Conservation (phyloP, 2,329 filamentous ascomycete genomes). For the Fusarium ambrosium region DNA sequence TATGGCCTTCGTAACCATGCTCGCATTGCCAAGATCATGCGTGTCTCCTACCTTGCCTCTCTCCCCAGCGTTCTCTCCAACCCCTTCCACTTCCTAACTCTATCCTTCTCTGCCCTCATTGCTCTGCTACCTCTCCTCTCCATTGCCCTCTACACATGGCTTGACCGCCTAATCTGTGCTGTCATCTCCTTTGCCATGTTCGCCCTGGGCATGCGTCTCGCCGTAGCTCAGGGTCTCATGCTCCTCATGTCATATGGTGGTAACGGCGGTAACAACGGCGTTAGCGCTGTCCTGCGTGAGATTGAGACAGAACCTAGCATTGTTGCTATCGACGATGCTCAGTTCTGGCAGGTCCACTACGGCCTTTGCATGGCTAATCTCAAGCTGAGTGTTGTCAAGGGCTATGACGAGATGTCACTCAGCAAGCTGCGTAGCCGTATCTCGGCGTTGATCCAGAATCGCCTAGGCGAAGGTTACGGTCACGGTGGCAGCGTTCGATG, state of each 20-base stretch:
- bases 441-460: slow-evolving; percentile 83
- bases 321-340: slow-evolving; percentile 84
- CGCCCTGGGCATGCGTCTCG: slow-evolving; percentile 83
- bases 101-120: slow-evolving; percentile 86
- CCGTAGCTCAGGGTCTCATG: slow-evolving; percentile 90
- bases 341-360: slow-evolving; percentile 99
- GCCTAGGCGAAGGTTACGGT: slow-evolving; percentile 90
- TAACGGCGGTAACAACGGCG: slow-evolving; percentile 58
- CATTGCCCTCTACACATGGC: slow-evolving; percentile 83
- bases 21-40: slow-evolving; percentile 91
- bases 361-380: slow-evolving; percentile 96
- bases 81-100: slow-evolving; percentile 92
- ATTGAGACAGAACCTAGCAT: slow-evolving; percentile 86
- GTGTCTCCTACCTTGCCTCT: slow-evolving; percentile 83
- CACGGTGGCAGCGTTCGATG: slow-evolving; percentile 83
- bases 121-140: slow-evolving; percentile 86
- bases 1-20: slow-evolving; percentile 91
- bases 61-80: slow-evolving; percentile 92
- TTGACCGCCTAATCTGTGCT: slow-evolving; percentile 86
- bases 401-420: slow-evolving; percentile 77
- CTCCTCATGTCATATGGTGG: slow-evolving; percentile 88
- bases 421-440: slow-evolving; percentile 82
- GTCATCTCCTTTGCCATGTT: slow-evolving; percentile 92
- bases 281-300: slow-evolving; percentile 83
- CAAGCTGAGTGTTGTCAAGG: slow-evolving; percentile 78